Evolutionary conservation across 176 grass and related monocot species (phyloP).

Genomic region (Aegilops bicornis): DNA sequence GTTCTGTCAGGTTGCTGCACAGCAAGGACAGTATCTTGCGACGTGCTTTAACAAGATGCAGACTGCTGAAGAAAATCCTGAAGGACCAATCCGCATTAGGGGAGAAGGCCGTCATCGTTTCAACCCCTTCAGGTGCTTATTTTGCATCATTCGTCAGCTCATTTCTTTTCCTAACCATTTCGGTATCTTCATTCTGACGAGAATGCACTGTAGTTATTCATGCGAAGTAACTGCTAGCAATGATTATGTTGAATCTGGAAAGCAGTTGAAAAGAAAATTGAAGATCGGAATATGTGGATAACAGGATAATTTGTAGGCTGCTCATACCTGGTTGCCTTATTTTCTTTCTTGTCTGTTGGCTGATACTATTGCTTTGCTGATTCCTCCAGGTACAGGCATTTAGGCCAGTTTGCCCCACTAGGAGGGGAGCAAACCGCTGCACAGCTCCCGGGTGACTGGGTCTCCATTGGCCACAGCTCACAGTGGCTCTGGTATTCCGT

Average conservation of each 20-base stretch:
- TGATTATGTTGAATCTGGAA: not conserved
- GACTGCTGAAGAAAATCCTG: conserved; percentile 68
- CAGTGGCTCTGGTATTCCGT: conserved; percentile 99
- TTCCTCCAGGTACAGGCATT: conserved; percentile 75
- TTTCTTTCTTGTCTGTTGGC: not conserved
- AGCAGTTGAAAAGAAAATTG: not conserved
- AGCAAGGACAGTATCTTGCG: conserved; percentile 94
- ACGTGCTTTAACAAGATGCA: conserved; percentile 92
- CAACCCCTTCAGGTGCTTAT: conserved; percentile 73
- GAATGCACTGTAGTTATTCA: not conserved
- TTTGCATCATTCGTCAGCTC: not conserved
- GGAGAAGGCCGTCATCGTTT: conserved; percentile 86
- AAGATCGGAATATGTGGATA: not conserved
- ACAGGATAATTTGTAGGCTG: not conserved
- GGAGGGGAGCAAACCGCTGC: conserved; percentile 96
- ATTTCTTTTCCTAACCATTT: not conserved
- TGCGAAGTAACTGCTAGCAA: not conserved
- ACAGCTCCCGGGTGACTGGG: conserved; percentile 90
- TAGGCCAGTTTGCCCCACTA: conserved; percentile 92
- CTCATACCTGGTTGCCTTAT: not conserved
- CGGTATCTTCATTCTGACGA: not conserved
- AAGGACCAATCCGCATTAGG: conserved; percentile 85
- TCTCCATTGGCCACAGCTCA: conserved; percentile 83
- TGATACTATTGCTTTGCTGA: conserved; percentile 21
- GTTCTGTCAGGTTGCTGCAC: conserved; percentile 73